Conservation (phyloP, 2,329 filamentous ascomycete species). For the Lojkania enalia region DNA sequence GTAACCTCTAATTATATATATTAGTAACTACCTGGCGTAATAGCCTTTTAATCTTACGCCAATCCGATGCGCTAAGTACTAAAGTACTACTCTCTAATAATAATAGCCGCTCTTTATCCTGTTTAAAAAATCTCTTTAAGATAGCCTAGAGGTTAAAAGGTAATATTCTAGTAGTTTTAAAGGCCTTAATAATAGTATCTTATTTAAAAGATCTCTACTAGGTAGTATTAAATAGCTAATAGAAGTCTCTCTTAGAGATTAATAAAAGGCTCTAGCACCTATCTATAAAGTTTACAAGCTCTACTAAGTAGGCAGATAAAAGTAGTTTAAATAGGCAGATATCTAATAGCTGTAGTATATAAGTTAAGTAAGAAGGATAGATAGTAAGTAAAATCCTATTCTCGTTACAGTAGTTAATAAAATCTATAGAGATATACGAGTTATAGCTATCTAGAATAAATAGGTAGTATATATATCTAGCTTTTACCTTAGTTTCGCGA, state of each 20-base stretch:
- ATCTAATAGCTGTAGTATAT: slow-evolving; percentile 8
- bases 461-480: slow-evolving; percentile 1
- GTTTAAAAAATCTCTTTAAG: slow-evolving; percentile 1
- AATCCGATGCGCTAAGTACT: neutral
- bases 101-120: neutral
- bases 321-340: slow-evolving; percentile 5
- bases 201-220: slow-evolving; percentile 1
- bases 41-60: neutral
- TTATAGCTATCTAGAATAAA: slow-evolving; percentile 9
- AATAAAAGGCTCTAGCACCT: slow-evolving; percentile 2
- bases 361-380: slow-evolving; percentile 5
- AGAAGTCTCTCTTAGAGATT: slow-evolving; percentile 8
- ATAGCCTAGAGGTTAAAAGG: slow-evolving; percentile 3
- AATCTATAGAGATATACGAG: slow-evolving; percentile 6
- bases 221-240: slow-evolving; percentile 4
- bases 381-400: slow-evolving; percentile 7
- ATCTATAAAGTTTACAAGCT: slow-evolving; percentile 3
- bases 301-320: slow-evolving; percentile 2
- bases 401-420: slow-evolving; percentile 11
- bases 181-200: slow-evolving; percentile 1
- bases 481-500: slow-evolving; percentile 11
- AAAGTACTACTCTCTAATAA: neutral
- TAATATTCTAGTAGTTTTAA: too few relatives aligned
- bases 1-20: neutral
- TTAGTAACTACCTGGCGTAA: neutral